Conservation (phyloP, 768 basidiomycete genomes). For the Obba rivulosa region DNA sequence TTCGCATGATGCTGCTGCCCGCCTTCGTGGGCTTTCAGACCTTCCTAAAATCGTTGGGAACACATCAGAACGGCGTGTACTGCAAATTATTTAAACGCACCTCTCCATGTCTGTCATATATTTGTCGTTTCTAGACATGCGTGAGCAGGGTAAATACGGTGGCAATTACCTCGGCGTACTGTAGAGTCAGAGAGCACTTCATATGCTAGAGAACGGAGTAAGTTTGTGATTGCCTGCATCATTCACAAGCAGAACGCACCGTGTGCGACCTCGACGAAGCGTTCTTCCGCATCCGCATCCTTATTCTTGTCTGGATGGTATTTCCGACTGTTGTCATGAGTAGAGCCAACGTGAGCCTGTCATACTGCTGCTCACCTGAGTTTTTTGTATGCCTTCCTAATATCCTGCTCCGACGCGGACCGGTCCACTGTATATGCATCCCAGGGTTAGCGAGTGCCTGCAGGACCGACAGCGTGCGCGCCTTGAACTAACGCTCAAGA, state of each 20-base stretch:
- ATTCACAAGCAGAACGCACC: conserved; percentile 44
- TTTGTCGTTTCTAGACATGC: conserved; percentile 77
- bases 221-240: background rate
- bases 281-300: conserved; percentile 72
- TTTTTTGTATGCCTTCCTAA: conserved; percentile 88
- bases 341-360: background rate
- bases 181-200: conserved; percentile 87
- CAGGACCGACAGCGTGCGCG: conserved; percentile 20
- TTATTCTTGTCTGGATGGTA: conserved; percentile 95
- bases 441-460: conserved; percentile 16
- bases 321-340: conserved; percentile 9
- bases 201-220: conserved; percentile 53
- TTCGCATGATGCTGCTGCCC: conserved; percentile 73
- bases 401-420: conserved; percentile 83
- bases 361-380: conserved; percentile 45
- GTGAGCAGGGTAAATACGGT: background rate
- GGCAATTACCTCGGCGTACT: conserved; percentile 38
- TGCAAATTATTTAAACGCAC: conserved; percentile 28
- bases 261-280: conserved; percentile 87
- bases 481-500: conserved; percentile 64
- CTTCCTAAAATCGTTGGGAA: no score
- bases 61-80: no score
- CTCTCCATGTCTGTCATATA: conserved; percentile 94
- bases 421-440: conserved; percentile 45
- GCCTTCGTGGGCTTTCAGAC: conserved; percentile 85